Conservation (phyloP, 1,284 basidiomycete genomes). For the Ceratobasidium sp. region DNA sequence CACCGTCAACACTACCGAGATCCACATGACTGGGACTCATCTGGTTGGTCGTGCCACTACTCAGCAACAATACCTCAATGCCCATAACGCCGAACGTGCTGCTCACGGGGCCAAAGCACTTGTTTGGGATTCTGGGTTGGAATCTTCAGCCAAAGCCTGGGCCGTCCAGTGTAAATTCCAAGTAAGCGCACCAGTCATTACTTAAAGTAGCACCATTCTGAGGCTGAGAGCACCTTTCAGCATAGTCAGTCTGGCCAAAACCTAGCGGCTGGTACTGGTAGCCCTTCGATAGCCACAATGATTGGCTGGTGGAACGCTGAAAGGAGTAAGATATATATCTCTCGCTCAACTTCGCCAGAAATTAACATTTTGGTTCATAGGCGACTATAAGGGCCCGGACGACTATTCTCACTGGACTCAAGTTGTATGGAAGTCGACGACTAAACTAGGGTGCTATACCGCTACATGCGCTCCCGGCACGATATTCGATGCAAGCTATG, state of each 20-base stretch:
- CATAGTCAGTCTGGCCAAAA: constrained; percentile 64
- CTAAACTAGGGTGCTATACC: constrained; percentile 61
- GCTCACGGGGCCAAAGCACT: constrained; percentile 55
- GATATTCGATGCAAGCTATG: constrained; percentile 36
- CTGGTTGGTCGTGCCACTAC: not conserved
- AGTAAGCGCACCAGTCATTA: not conserved
- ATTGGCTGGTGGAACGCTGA: constrained; percentile 36
- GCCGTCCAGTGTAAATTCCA: constrained; percentile 57
- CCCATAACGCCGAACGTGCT: constrained; percentile 59
- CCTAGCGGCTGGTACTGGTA: constrained; percentile 61
- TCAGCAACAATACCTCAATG: constrained; percentile 47
- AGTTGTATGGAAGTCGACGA: constrained; percentile 64
- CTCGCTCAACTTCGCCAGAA: too few species aligned
- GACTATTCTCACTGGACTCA: constrained; percentile 60
- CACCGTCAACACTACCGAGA: not conserved
- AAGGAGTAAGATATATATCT: constrained; percentile 36
- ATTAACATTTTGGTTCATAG: too few species aligned
- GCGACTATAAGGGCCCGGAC: too few species aligned
- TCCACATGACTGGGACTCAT: constrained; percentile 7
- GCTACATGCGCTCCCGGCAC: constrained; percentile 50
- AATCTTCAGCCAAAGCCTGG: constrained; percentile 57
- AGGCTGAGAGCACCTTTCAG: constrained; percentile 33
- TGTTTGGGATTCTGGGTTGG: constrained; percentile 58
- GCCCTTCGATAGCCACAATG: constrained; percentile 24
- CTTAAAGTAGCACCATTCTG: too few species aligned